These are phyloP conservation scores for Crithidia brevicula DNA, from an alignment of 208 protist species.

Conservation along the genomic window DNA sequence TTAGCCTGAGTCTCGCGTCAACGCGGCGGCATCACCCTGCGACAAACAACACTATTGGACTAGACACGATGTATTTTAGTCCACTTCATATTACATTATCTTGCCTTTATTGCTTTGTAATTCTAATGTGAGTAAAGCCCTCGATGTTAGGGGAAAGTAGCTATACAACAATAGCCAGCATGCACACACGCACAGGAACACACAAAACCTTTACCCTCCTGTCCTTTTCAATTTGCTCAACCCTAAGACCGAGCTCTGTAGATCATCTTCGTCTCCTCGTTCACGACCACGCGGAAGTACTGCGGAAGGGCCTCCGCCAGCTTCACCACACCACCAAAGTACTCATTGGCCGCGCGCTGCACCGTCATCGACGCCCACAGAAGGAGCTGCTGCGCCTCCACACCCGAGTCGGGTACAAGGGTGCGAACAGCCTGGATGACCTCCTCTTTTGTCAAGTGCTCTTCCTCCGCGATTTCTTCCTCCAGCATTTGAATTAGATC, in stretches of 20 bases:
- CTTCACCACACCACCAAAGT: constrained; percentile 71
- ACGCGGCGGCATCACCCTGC: too few relatives aligned
- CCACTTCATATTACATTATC: too few relatives aligned
- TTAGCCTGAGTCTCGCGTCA: too few relatives aligned
- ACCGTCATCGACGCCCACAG: constrained; percentile 75
- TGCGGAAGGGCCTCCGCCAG: constrained; percentile 53
- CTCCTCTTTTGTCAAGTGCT: constrained; percentile 37
- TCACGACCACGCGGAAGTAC: constrained; percentile 64
- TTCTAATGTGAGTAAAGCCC: too few relatives aligned
- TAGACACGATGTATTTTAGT: too few relatives aligned
- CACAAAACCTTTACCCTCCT: not conserved
- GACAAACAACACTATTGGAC: too few relatives aligned
- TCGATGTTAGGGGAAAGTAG: too few relatives aligned
- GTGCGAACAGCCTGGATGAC: constrained; percentile 45
- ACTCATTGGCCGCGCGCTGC: constrained; percentile 66
- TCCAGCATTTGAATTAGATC: constrained; percentile 58
- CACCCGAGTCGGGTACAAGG: constrained; percentile 64
- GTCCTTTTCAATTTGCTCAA: too few relatives aligned
- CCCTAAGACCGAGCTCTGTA: constrained; percentile 34
- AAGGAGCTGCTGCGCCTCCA: constrained; percentile 70
- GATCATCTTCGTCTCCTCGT: constrained; percentile 51
- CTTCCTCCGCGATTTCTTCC: constrained; percentile 44
- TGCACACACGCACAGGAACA: not conserved
- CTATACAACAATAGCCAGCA: too few relatives aligned
- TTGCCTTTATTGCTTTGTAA: too few relatives aligned